Evolutionary conservation across 495 filamentous ascomycete species (phyloP), one percentile per base, ranked within the genome.

Genomic region (Hypoxylon intermedium): DNA sequence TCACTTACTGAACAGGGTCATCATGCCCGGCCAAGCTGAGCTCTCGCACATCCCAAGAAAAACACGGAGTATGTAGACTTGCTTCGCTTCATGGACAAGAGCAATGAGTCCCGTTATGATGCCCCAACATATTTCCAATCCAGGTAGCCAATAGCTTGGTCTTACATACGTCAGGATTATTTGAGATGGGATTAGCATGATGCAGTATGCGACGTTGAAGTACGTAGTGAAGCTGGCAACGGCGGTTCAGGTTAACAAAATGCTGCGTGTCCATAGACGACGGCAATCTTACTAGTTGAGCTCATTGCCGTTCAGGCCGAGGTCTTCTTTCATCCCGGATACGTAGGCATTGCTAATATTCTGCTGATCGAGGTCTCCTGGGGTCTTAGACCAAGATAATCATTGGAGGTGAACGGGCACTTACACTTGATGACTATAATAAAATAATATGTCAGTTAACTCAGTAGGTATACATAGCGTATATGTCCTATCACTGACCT

Each of bases 21-120:
- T 75, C 72, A 75, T 75, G 13, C 72, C 72, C 2, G 72, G 72
- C 67, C 71, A 76, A 16, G 72, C 38, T 70, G 77, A 60, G 77
- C 79, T 74, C 41, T 85, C 82, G 15, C 79, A 78, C 6, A 83
- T 58, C 4, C 82, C 82, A 0, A 85, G 75, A 13, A 85, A 69
- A 34, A 84, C 79, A 0, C 82, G 77, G 23, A 75, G 57, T 11
- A 67, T 67, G 41, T 78, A 78, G 24, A 78, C 63, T 46, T 69
- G 68, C 34, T 64, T 67, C 3, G 69, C 67, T 40, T 65, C 60
- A 11, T 62, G 67, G 30, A 37, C 49, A n/a, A 65, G 54, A 38
- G 65, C 73, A 37, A 67, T 73, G 21, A 68, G 73, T 19, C 60
- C 69, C 0, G 78, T 79, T 34, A 77, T 71, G 1, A 74, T 38